Percentiles rank a stretch among this genome's conserved stretches.
phyloP scores from a whole-genome alignment of 2,329 filamentous ascomycete species.

The Eutypa lata region DNA sequence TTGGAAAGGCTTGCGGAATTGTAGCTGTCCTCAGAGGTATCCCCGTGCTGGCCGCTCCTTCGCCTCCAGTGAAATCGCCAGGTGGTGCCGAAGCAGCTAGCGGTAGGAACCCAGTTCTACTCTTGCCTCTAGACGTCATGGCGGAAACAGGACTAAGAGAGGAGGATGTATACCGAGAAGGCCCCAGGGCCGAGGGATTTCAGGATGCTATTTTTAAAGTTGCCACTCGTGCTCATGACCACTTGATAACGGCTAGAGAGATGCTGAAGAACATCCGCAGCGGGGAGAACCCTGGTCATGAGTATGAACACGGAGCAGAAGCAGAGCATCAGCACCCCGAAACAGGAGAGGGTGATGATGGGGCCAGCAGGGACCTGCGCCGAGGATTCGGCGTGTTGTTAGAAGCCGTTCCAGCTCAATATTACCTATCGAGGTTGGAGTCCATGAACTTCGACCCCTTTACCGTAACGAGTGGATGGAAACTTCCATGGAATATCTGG shows the following conservation, averaged over 20 bases:
- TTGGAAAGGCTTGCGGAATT: constrained; percentile 92
- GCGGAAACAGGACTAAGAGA: constrained; percentile 76
- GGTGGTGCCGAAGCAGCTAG: constrained; percentile 33
- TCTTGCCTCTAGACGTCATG: constrained; percentile 88
- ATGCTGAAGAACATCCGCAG: constrained; percentile 80
- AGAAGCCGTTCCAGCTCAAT: constrained; percentile 71
- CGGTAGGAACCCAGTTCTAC: constrained; percentile 51
- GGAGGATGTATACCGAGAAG: constrained; percentile 83
- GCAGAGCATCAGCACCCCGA: constrained; percentile 57
- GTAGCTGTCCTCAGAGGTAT: constrained; percentile 81
- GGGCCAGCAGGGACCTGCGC: constrained; percentile 41
- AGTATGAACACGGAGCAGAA: constrained; percentile 83
- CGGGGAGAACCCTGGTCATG: constrained; percentile 74
- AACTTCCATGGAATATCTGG: constrained; percentile 74
- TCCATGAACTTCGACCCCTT: constrained; percentile 80
- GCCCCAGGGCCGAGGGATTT: constrained; percentile 73
- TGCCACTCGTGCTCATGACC: constrained; percentile 90
- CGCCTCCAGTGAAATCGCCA: constrained; percentile 46
- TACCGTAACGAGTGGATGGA: constrained; percentile 71
- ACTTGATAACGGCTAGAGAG: constrained; percentile 87
- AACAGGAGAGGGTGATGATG: constrained; percentile 30
- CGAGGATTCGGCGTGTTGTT: constrained; percentile 76
- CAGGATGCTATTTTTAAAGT: constrained; percentile 89
- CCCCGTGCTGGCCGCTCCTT: constrained; percentile 80
- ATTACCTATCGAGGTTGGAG: constrained; percentile 78